Percentiles rank a stretch among this genome's conserved stretches.
Evolutionary conservation across 2,329 filamentous ascomycete genomes (phyloP).

Genomic region (Lachnellula suecica): DNA sequence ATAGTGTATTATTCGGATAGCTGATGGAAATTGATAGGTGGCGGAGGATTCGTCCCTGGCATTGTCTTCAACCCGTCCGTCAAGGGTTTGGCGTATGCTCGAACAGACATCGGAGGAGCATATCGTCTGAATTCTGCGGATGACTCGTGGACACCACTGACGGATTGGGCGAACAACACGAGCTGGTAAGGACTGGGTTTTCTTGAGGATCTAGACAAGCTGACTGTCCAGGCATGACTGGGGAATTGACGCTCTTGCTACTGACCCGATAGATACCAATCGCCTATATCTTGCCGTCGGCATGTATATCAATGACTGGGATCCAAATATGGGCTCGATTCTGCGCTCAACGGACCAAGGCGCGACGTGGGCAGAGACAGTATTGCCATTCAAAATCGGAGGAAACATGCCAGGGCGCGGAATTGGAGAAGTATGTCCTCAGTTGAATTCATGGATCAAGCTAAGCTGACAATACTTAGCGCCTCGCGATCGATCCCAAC

Average conservation of each 20-base stretch:
- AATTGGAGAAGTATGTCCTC: conserved; percentile 45
- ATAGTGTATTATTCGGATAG: neutral
- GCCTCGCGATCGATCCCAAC: conserved; percentile 56
- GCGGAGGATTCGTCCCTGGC: conserved; percentile 55
- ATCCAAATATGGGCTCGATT: conserved; percentile 54
- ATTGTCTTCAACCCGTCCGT: conserved; percentile 55
- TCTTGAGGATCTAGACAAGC: neutral
- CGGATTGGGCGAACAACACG: conserved; percentile 36
- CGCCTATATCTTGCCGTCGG: conserved; percentile 54
- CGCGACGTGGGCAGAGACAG: conserved; percentile 48
- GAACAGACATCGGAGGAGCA: conserved; percentile 57
- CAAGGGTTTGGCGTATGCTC: conserved; percentile 52
- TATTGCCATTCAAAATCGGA: conserved; percentile 58
- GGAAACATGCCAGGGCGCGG: conserved; percentile 63
- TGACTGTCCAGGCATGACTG: conserved; percentile 46
- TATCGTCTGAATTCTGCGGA: conserved; percentile 55
- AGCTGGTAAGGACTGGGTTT: too few species aligned
- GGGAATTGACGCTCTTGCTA: conserved; percentile 56
- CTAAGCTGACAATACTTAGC: conserved; percentile 19
- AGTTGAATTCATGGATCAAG: neutral
- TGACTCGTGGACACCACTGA: conserved; percentile 55
- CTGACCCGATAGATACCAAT: conserved; percentile 51
- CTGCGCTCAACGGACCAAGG: conserved; percentile 54
- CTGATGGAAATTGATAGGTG: conserved; percentile 30
- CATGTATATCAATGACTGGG: conserved; percentile 61